Evolutionary conservation across 2,329 filamentous ascomycete genomes (phyloP).

Genomic region (Westerdykella ornata): DNA sequence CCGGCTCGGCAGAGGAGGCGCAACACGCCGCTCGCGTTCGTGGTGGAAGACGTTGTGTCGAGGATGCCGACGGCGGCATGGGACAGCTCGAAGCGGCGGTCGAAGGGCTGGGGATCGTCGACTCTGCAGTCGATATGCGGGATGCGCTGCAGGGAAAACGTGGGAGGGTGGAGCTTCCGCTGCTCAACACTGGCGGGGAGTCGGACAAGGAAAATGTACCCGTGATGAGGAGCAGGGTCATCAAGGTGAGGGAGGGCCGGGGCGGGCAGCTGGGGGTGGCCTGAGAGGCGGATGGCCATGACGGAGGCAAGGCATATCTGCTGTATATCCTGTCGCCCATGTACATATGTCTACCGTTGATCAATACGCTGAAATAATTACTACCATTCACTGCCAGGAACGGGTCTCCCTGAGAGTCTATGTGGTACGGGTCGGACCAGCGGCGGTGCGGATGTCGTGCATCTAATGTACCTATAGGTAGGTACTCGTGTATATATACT

Average conservation of each 20-base stretch:
- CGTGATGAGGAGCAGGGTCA: constrained; percentile 17
- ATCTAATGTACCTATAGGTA: background rate
- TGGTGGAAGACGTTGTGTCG: constrained; percentile 4
- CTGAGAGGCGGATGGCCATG: too few species aligned
- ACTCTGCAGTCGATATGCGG: constrained; percentile 17
- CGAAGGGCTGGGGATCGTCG: constrained; percentile 27
- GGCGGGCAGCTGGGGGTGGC: constrained; percentile 4
- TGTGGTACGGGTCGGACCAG: too few species aligned
- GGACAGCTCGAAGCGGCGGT: constrained; percentile 22
- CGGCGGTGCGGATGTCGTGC: background rate
- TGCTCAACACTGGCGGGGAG: constrained; percentile 12
- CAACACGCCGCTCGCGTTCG: constrained; percentile 8
- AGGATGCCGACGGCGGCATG: constrained; percentile 10
- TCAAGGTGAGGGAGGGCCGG: constrained; percentile 19
- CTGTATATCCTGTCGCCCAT: too few species aligned
- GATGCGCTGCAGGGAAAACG: constrained; percentile 2
- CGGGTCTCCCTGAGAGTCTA: too few species aligned
- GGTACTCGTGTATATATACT: background rate
- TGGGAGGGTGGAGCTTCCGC: constrained; percentile 4
- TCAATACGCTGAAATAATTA: too few species aligned
- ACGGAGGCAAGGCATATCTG: too few species aligned
- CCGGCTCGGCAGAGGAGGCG: constrained; percentile 45
- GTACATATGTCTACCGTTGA: too few species aligned
- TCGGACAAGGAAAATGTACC: constrained; percentile 26
- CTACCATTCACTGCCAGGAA: too few species aligned